These are phyloP conservation scores for Colletotrichum lentis DNA, from an alignment of 2,329 filamentous ascomycete genomes.

Conservation along the genomic window DNA sequence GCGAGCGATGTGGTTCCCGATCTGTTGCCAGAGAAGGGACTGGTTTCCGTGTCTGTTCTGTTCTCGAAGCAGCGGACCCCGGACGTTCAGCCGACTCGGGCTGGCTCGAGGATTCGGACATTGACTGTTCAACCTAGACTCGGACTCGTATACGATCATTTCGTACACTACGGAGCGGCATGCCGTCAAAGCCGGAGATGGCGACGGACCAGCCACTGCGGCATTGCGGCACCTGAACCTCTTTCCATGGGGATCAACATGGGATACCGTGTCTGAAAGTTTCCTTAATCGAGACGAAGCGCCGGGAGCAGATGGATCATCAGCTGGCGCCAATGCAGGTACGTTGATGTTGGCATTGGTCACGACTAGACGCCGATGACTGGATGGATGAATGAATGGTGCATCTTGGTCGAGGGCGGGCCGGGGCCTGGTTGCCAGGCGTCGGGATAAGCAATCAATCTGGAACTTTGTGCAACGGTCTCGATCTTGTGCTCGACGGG, in stretches of 20 bases:
- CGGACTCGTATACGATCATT: background rate
- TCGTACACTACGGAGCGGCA: background rate
- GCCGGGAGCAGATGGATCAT: background rate
- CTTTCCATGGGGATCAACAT: background rate
- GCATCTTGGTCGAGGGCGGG: no score
- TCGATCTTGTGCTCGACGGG: constrained; percentile 16
- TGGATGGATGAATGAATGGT: background rate
- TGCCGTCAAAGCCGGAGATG: background rate
- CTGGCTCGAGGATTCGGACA: constrained; percentile 1
- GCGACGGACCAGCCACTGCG: constrained; percentile 11
- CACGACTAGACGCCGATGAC: no score
- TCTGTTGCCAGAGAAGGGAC: no score
- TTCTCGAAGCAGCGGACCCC: constrained; percentile 33
- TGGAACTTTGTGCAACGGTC: constrained; percentile 25
- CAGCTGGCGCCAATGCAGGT: constrained; percentile 1
- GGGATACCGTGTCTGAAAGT: background rate
- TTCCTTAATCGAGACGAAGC: background rate
- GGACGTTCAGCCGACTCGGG: background rate
- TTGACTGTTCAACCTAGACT: constrained; percentile 6
- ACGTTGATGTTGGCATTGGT: background rate
- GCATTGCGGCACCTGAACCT: background rate
- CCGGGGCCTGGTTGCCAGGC: background rate
- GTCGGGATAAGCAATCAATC: constrained; percentile 29
- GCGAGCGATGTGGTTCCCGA: no score
- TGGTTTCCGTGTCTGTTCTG: background rate